Percentiles rank a stretch among this genome's conserved stretches.
Conservation (phyloP, 768 basidiomycete species). For the Auricularia sp. region DNA sequence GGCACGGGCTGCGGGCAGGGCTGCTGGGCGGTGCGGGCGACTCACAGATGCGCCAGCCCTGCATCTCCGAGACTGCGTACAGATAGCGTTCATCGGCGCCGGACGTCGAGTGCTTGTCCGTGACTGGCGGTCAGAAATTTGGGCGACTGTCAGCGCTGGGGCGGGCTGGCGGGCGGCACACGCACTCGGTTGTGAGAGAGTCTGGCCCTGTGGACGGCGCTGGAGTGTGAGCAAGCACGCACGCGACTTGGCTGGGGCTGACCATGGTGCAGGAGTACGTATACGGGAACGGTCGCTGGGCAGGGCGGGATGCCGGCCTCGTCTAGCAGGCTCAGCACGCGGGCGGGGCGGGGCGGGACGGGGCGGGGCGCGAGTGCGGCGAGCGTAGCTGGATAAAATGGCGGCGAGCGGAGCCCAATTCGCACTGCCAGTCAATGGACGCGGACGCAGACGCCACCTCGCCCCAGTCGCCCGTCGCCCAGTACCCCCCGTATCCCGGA, state of each 20-base stretch:
- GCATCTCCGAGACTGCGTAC: slow-evolving; percentile 91
- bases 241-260: neutral
- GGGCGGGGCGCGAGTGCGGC: neutral
- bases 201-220: slow-evolving; percentile 56
- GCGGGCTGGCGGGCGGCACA: slow-evolving; percentile 8
- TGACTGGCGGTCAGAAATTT: slow-evolving; percentile 37
- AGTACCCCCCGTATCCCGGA: slow-evolving; percentile 29
- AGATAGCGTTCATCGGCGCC: slow-evolving; percentile 61
- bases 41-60: slow-evolving; percentile 98
- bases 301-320: neutral
- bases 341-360: no score
- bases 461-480: slow-evolving; percentile 34
- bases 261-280: neutral
- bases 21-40: slow-evolving; percentile 14
- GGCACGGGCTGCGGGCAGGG: neutral
- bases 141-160: no score
- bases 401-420: neutral
- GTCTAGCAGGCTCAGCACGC: no score
- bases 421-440: neutral
- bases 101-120: slow-evolving; percentile 66
- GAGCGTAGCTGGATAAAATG: neutral
- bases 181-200: slow-evolving; percentile 69
- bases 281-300: neutral
- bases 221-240: neutral
- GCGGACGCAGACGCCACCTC: slow-evolving; percentile 28